These are phyloP conservation scores for Fraxinus paxiana DNA, from an alignment of 305 asterid genomes.

Conservation along the genomic window DNA sequence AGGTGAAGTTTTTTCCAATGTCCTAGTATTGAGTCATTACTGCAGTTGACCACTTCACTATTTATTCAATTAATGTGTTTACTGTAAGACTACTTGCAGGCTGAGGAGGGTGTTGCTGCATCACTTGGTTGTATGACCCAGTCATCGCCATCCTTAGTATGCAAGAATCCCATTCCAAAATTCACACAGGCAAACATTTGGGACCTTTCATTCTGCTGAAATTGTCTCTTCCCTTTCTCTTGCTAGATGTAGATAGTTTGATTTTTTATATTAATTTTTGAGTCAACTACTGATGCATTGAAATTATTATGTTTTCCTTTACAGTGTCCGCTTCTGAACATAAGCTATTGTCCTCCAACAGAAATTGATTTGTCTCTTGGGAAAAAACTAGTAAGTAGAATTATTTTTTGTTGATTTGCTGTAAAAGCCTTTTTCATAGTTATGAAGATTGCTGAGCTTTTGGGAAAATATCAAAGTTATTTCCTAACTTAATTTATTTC, in stretches of 20 bases:
- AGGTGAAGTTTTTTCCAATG: conserved; percentile 37
- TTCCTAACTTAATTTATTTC: neutral
- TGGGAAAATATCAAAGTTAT: conserved; percentile 10
- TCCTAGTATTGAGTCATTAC: neutral
- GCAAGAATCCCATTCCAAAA: conserved; percentile 42
- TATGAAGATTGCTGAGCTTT: neutral
- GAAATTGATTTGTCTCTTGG: conserved; percentile 72
- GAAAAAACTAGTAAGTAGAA: conserved; percentile 61
- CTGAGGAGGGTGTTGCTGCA: conserved; percentile 66
- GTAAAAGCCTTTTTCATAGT: neutral
- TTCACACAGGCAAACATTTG: conserved; percentile 61
- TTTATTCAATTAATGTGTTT: conserved; percentile 13
- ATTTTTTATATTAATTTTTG: neutral
- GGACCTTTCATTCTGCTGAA: conserved; percentile 3
- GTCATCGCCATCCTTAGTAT: conserved; percentile 46
- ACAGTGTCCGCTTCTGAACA: conserved; percentile 91
- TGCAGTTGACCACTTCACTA: neutral
- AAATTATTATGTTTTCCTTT: conserved; percentile 20
- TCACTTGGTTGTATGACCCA: conserved; percentile 73
- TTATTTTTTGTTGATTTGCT: neutral
- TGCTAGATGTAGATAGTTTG: neutral
- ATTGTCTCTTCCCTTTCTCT: neutral
- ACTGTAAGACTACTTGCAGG: conserved; percentile 43
- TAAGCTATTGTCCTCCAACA: conserved; percentile 83
- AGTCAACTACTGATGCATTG: conserved; percentile 13